Base-by-base conservation (phyloP, 2,329 filamentous ascomycete species). In the Cladosporium sp. region DNA sequence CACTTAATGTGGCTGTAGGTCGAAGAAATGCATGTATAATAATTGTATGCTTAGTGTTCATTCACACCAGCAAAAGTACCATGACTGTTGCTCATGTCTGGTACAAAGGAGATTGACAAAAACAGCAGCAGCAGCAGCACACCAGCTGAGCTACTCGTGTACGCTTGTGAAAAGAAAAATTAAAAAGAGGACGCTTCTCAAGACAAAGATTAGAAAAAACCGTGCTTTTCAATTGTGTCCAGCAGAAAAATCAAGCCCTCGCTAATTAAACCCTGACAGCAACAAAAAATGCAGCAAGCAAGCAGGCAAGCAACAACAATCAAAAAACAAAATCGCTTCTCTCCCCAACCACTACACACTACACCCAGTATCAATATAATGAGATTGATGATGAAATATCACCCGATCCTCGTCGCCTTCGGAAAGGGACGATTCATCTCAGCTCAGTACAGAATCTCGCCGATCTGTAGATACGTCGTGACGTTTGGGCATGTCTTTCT, bases 221-320 rank as follows among this genome's bases (percentile, higher is more conserved):
- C 16, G 23, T 49, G 30, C 54, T 57, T 57, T 57, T 57, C 30
- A 36, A 57, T 46, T 62, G 43, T 34, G 18, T 25, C 59, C 46
- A 28, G 21, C 32, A 46, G 30, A 36, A 30, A 62, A 54, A 62
- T 14, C 16, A 30, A 46, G 25, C 39, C 57, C 36, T 49, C 57
- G 57, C 57, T 59, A 59, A 59, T 46, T 59, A 48, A 59, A 59
- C 57, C 57, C 39, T 59, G 57, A 59, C 57, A 59, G 30, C 57
- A 59, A n/a, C n/a, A n/a, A n/a, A n/a, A 59, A 39, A 58, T 54
- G 51, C 54, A 57, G 32, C 54, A 57, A 46, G 39, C 39, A 46
- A 46, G 30, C 53, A 23, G 32, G 28, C 25, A 57, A 48, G 7
- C 26, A 46, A 59, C 25, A 59, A 43, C 21, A 11, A 56, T 11